Conservation (phyloP, 148 eudicot species). For the Fagopyrum homotropicum region DNA sequence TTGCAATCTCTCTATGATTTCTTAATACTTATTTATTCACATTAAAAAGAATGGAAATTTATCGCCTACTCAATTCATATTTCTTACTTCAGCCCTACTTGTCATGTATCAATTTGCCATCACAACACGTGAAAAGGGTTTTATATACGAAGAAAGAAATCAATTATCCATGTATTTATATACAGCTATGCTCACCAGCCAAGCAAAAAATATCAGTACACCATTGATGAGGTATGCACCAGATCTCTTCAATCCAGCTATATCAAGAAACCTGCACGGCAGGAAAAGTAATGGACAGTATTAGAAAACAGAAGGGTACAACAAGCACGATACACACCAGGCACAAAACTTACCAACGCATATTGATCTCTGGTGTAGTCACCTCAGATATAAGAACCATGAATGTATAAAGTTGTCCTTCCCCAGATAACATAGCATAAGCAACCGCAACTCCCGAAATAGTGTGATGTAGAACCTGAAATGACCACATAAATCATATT, state of each 20-base stretch:
- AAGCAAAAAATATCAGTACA: constrained; percentile 74
- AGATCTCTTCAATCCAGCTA: constrained; percentile 86
- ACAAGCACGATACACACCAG: not conserved
- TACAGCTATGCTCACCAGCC: constrained; percentile 69
- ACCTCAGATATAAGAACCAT: constrained; percentile 97
- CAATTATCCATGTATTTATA: constrained; percentile 3
- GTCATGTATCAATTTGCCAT: not conserved
- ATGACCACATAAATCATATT: constrained; percentile 13
- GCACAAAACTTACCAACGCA: constrained; percentile 68
- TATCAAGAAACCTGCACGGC: constrained; percentile 77
- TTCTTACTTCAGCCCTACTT: not conserved
- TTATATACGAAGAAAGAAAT: not conserved
- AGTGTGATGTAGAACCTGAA: constrained; percentile 91
- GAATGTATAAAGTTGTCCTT: constrained; percentile 96
- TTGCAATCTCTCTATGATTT: not conserved
- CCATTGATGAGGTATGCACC: constrained; percentile 86
- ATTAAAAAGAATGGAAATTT: not conserved
- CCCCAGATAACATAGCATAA: constrained; percentile 87
- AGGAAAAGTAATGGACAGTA: constrained; percentile 1
- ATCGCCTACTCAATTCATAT: not conserved
- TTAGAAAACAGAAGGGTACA: not conserved
- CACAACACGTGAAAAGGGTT: not conserved
- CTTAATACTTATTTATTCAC: not conserved
- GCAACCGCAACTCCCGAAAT: constrained; percentile 86
- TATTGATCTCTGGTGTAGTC: constrained; percentile 92